Base-by-base conservation (phyloP, 2,329 filamentous ascomycete species). In the Phialophora tarda region DNA sequence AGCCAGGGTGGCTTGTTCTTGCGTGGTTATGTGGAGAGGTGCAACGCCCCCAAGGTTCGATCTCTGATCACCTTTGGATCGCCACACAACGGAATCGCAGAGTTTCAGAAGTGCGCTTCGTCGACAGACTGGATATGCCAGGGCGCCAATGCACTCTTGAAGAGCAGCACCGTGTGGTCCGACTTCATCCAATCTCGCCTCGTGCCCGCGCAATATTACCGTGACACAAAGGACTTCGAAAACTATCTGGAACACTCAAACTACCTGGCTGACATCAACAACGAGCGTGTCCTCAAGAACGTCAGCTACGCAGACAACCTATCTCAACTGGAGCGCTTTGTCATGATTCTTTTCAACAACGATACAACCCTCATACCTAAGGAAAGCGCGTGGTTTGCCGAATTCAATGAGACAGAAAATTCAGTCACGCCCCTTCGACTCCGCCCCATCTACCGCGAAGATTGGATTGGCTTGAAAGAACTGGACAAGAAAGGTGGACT, bases 1-100 rank as follows among this genome's bases (percentile, higher is more conserved):
- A 95, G 91, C 14, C 95, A 99, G 79, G 95, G 95, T 69, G 95
- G 95, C 1, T 92, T 97, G 77, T 97, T 99, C 81, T 85, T 99
- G n/a, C 89, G 95, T 66, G 95, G 86, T 26, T 93, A 96, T 77
- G 83, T 97, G 70, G 89, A 99, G 83, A 86, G 92, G 51, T 99
- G 95, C 83, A 95, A 69, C 67, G 70, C 70, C 14, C 89, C 92
- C 0, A 88, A 87, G 3, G 86, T 97, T 12, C 86, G 88, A 71
- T 93, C 87, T 76, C 85, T 97, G 44, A 86, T 97, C 69, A 97
- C 93, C 1, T 96, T 95, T 74, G 93, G 93, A 69, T 90, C 88
- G 75, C 93, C 96, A 81, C 93, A 97, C 80, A 95, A 94, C 77
- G 95, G 95, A 62, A 98, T 99, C 77, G 82, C 86, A 32, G 86